Evolutionary conservation across 148 eudicot genomes (phyloP).

Genomic region (Amaranthus hypochondriacus): DNA sequence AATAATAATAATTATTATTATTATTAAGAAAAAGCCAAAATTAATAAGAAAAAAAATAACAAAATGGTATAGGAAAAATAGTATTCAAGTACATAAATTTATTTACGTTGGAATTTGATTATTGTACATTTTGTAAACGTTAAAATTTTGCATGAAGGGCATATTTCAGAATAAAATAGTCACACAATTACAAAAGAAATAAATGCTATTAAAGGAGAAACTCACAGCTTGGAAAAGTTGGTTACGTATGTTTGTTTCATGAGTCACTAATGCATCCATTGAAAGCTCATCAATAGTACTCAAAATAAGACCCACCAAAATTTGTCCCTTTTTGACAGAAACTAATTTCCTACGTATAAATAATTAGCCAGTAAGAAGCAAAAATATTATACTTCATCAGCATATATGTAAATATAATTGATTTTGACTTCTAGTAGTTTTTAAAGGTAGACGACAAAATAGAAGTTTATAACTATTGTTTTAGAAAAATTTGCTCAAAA

Average conservation of each 20-base stretch:
- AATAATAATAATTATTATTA: neutral
- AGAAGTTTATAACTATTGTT: neutral
- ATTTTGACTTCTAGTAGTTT: neutral
- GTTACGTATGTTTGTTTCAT: slow-evolving; percentile 49
- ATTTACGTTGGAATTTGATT: too few species aligned
- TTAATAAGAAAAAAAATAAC: neutral
- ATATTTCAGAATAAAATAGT: neutral
- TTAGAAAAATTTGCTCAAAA: too few species aligned
- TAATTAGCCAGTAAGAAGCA: neutral
- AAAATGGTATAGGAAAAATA: neutral
- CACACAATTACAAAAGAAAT: neutral
- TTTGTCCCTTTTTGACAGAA: slow-evolving; percentile 26
- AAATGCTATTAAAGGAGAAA: neutral
- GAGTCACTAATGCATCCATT: slow-evolving; percentile 45
- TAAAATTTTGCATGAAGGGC: too few species aligned
- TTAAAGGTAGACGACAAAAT: neutral
- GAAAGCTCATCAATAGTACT: slow-evolving; percentile 57
- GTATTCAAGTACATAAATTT: neutral
- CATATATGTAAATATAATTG: neutral
- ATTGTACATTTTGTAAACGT: too few species aligned
- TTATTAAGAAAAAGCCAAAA: neutral
- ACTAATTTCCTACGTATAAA: neutral
- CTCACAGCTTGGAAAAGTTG: slow-evolving; percentile 54
- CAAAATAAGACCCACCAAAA: slow-evolving; percentile 33
- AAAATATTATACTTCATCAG: neutral